A percentile compares a stretch with the other conserved stretches of the same genome.
Evolutionary conservation across 129 eudicot species (phyloP).

Genomic region (Lactuca sativa): DNA sequence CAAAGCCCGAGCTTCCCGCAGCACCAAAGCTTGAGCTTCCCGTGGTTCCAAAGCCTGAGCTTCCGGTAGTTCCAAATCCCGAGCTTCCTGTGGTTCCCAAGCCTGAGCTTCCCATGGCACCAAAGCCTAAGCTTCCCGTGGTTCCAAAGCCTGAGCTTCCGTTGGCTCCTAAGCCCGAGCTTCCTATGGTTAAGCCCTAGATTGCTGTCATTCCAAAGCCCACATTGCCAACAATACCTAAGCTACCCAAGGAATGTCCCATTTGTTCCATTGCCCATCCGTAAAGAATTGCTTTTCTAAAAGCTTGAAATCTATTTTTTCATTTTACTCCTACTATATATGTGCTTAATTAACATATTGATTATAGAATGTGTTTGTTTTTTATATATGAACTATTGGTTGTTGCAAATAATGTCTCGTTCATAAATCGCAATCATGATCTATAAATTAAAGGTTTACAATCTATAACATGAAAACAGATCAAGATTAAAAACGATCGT

Average conservation of each 20-base stretch:
- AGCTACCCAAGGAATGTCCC: constrained; percentile 1
- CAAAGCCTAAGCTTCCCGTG: constrained; percentile 5
- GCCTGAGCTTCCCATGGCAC: background rate
- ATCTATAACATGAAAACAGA: too few relatives aligned
- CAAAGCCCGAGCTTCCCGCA: background rate
- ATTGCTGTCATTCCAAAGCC: constrained; percentile 6
- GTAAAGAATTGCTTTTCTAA: background rate
- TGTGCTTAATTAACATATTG: too few relatives aligned
- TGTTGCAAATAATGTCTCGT: too few relatives aligned
- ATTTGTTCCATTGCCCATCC: background rate
- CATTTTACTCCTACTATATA: too few relatives aligned
- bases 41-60: background rate
- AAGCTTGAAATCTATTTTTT: too few relatives aligned
- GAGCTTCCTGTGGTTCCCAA: background rate
- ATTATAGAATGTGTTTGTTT: too few relatives aligned
- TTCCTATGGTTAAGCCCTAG: constrained; percentile 1
- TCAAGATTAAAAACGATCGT: too few relatives aligned
- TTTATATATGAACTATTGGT: too few relatives aligned
- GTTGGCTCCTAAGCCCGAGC: background rate
- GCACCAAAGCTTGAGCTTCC: background rate
- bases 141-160: constrained; percentile 8
- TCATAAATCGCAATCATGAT: too few relatives aligned
- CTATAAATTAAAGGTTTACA: too few relatives aligned
- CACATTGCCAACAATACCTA: constrained; percentile 12
- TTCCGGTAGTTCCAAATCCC: background rate